Evolutionary conservation across 352 stramenopile species (phyloP), one percentile per base, ranked within the genome.

Genomic region (Phytophthora multivora): DNA sequence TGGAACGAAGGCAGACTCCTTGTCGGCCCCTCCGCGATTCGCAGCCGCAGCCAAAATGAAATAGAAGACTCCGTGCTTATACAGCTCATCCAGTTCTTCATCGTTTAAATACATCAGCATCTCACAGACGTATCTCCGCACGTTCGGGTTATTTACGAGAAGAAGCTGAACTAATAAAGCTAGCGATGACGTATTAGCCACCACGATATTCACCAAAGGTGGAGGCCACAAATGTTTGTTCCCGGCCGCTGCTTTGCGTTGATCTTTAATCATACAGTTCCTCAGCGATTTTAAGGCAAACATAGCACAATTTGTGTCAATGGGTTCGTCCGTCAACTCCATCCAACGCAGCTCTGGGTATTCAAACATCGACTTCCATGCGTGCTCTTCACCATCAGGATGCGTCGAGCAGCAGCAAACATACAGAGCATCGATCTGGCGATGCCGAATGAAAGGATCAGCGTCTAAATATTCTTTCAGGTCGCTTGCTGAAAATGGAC

Each of bases 321-420:
- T 72, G 3, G 81, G 69, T 39, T 90, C 73, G 18, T 90, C 78
- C 1, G 83, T 82, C 16, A 94, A 23, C 49, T 94, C 83, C 70
- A 92, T 87, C 85, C 85, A 94, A 7, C 85, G 80, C n/a, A 94
- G 49, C 51, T 94, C 83, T 9, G 85, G 83, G 15, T 80, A 77
- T 51, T 90, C 63, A 51, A 81, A 73, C 21, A 94, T 77, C 1
- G 66, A 69, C 16, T 78, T 81, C 85, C 85, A 94, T 31, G 52
- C 54, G 39, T 94, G 83, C 13, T 73, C 65, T 25, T 63, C 39
- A 9, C 42, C 50, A n/a, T 66, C 59, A 21, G 68, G 51, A n/a
- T 73, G 64, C 8, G 4, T 70, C 1, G 83, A 87, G 56, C 85
- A 94, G 46, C 83, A 92, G 46, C 85, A 94, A n/a, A 90, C 67